Evolutionary conservation across 345 rosid genomes (phyloP).

Genomic region (Linum usitatissimum): DNA sequence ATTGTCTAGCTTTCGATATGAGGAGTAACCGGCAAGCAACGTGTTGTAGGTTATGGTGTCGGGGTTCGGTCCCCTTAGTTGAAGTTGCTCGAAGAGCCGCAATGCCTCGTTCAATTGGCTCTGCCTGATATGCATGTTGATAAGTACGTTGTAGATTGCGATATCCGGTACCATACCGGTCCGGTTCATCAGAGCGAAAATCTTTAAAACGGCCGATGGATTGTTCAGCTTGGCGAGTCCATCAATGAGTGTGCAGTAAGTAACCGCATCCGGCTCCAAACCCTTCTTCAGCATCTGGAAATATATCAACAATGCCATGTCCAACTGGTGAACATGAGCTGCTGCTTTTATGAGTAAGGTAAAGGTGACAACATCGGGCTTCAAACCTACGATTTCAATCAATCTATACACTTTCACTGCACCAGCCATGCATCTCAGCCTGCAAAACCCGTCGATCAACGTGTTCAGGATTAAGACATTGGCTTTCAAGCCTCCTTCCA

Average conservation of each 20-base stretch:
- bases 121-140: conserved; percentile 24
- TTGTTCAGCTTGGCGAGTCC: conserved; percentile 33
- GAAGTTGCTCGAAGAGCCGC: conserved; percentile 20
- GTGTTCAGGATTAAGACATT: conserved; percentile 32
- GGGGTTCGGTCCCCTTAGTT: conserved; percentile 25
- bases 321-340: conserved; percentile 16
- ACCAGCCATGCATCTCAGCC: conserved; percentile 14
- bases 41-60: conserved; percentile 45
- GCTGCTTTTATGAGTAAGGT: conserved; percentile 26
- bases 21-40: conserved; percentile 39
- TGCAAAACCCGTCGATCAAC: conserved; percentile 40
- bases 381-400: conserved; percentile 16
- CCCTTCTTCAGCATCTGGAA: conserved; percentile 43
- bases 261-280: conserved; percentile 27
- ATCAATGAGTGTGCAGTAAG: conserved; percentile 38
- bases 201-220: conserved; percentile 24
- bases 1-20: conserved; percentile 25
- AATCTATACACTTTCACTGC: conserved; percentile 27
- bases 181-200: conserved; percentile 32
- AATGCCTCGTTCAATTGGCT: conserved; percentile 18
- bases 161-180: conserved; percentile 28
- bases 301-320: conserved; percentile 24
- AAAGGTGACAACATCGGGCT: conserved; percentile 34
- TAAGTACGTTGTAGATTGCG: conserved; percentile 34
- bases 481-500: conserved; percentile 18